phyloP scores from a whole-genome alignment of 73 alveolate species.

The Symbiodinium pilosum region DNA sequence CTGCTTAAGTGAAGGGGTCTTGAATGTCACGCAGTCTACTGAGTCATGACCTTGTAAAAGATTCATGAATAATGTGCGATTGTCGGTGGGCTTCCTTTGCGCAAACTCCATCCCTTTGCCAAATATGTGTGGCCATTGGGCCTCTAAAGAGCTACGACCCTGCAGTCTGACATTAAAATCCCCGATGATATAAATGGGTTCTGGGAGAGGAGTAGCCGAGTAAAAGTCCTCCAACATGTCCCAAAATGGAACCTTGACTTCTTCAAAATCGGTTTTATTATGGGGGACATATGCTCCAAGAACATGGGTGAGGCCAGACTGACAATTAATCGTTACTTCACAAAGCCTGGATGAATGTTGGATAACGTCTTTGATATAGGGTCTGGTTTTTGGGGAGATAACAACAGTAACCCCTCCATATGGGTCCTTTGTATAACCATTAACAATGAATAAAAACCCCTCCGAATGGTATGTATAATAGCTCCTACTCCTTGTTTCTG shows the following conservation, averaged over 20 bases:
- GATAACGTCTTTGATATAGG: neutral
- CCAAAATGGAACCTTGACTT: neutral
- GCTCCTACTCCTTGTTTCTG: neutral
- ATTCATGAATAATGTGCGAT: neutral
- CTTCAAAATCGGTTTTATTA: neutral
- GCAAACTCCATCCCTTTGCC: neutral
- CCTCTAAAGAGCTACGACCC: neutral
- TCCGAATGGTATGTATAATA: neutral
- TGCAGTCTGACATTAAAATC: neutral
- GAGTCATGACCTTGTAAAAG: neutral
- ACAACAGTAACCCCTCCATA: constrained; percentile 18
- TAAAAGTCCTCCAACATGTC: neutral
- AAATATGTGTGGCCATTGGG: neutral
- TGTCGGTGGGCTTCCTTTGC: neutral
- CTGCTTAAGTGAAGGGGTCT: neutral
- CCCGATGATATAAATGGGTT: neutral
- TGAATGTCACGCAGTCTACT: neutral
- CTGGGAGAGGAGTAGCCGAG: neutral
- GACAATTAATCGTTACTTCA: neutral
- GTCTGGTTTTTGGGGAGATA: neutral
- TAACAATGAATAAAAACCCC: neutral
- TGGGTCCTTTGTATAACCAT: constrained; percentile 6
- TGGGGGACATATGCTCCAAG: constrained; percentile 25
- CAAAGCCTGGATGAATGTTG: neutral
- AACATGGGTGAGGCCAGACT: neutral